Base-by-base conservation (phyloP, 805 yeast genomes). In the Diddensiella transvaalensis region DNA sequence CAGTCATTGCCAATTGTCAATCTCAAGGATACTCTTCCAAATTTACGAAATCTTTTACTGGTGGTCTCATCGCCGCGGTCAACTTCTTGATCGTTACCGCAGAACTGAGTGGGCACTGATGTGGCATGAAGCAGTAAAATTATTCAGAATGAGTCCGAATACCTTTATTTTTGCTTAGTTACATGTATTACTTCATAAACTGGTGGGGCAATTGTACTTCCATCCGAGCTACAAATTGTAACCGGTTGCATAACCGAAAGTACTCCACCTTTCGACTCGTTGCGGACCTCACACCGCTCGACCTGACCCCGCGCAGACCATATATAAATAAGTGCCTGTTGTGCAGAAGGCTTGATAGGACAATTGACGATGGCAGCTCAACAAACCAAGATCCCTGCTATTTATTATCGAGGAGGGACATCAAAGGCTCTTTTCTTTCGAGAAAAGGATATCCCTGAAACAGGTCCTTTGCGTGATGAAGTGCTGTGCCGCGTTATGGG, bases 131-230 rank as follows among this genome's bases (percentile, higher is more conserved):
- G 11, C 13, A 13, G 13, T 29, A 29, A 10, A 29, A 29, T 29
- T 10, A 29, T 24, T 22, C 6, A 8, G 17, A 24, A 10, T 4
- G 24, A 22, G 8, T 21, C 15, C 10, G 26, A 21, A 29, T 29
- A 10, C 13, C 32, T 29, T 10, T 29, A 10, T 29, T 29, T 29
- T 10, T 13, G 32, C 13, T 29, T 13, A 93, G 61, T 93, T 93
- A n/a, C n/a, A n/a, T n/a, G n/a, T n/a, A n/a, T n/a, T n/a, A n/a
- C n/a, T n/a, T n/a, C n/a, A n/a, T n/a, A n/a, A n/a, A n/a, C n/a
- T n/a, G n/a, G n/a, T n/a, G n/a, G n/a, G n/a, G n/a, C n/a, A n/a
- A n/a, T n/a, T n/a, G n/a, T n/a, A n/a, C n/a, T n/a, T n/a, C n/a
- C n/a, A n/a, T n/a, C n/a, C n/a, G n/a, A n/a, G n/a, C n/a, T n/a